Percentiles rank a stretch among this genome's conserved stretches.
Conservation (phyloP, 108 stramenopile species). For the Cyclotella distinguenda region DNA sequence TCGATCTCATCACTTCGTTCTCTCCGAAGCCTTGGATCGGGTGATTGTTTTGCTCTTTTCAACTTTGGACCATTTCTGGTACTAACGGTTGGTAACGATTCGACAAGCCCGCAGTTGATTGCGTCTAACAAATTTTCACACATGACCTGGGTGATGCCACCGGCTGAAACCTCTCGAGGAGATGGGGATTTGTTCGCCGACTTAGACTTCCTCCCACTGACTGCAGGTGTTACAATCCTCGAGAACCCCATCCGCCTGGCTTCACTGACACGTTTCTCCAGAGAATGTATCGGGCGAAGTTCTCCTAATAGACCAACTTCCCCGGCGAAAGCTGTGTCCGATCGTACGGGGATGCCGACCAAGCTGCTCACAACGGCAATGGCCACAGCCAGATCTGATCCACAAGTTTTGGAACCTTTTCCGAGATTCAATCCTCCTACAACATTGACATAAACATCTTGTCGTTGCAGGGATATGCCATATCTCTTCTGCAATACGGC, state of each 20-base stretch:
- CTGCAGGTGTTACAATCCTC: constrained; percentile 62
- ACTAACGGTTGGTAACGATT: constrained; percentile 34
- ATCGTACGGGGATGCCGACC: constrained; percentile 71
- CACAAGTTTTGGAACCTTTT: constrained; percentile 40
- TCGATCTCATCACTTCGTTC: background rate
- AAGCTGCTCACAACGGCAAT: constrained; percentile 84
- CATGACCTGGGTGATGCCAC: constrained; percentile 50
- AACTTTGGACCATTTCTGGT: constrained; percentile 32
- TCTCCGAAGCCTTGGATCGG: background rate
- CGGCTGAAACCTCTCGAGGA: constrained; percentile 27
- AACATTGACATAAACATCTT: constrained; percentile 92
- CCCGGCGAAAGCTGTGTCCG: constrained; percentile 94
- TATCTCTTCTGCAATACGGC: constrained; percentile 92
- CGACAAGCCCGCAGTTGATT: constrained; percentile 58
- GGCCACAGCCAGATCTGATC: constrained; percentile 82
- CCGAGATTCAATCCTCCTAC: constrained; percentile 77
- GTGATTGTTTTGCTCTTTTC: constrained; percentile 13
- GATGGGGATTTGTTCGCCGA: constrained; percentile 9
- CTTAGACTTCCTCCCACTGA: constrained; percentile 13
- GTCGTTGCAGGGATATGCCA: constrained; percentile 59
- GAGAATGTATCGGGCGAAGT: constrained; percentile 71
- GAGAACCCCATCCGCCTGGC: constrained; percentile 84
- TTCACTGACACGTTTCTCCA: constrained; percentile 76
- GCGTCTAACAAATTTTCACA: constrained; percentile 68
- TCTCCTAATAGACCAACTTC: constrained; percentile 93